These are phyloP conservation scores for Syncephalastrum contaminatum DNA, from an alignment of 371 early-diverging fungal genomes.

Conservation along the genomic window DNA sequence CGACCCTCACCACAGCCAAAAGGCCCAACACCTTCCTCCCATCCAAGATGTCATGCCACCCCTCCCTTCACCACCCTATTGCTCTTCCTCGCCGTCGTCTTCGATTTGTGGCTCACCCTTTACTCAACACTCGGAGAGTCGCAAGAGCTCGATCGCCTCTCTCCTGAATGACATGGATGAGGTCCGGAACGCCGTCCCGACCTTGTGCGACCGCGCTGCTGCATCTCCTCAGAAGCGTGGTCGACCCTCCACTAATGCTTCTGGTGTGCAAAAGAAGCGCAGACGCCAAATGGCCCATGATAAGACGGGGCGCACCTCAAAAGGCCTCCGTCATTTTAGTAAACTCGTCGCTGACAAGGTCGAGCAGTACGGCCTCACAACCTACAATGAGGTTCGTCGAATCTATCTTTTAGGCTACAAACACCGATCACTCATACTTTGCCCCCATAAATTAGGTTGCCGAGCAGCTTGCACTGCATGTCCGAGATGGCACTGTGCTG, in stretches of 20 bases:
- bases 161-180: constrained; percentile 26
- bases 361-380: constrained; percentile 56
- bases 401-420: not conserved
- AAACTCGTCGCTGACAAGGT: constrained; percentile 69
- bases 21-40: too few species aligned
- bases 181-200: constrained; percentile 15
- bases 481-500: too few species aligned
- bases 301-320: constrained; percentile 12
- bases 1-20: too few species aligned
- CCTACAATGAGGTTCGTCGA: constrained; percentile 56
- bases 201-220: not conserved
- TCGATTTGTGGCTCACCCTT: not conserved
- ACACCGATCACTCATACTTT: too few species aligned
- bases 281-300: not conserved
- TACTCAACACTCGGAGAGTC: constrained; percentile 4
- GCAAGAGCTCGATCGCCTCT: constrained; percentile 48
- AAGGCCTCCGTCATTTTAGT: constrained; percentile 63
- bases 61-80: too few species aligned
- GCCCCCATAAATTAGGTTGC: constrained; percentile 6
- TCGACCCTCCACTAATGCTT: not conserved
- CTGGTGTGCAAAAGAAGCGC: constrained; percentile 3
- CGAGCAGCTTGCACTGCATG: too few species aligned
- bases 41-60: too few species aligned
- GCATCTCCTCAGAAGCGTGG: not conserved
- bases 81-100: not conserved